phyloP scores from a whole-genome alignment of 805 yeast species.

The Millerozyma acaciae region DNA sequence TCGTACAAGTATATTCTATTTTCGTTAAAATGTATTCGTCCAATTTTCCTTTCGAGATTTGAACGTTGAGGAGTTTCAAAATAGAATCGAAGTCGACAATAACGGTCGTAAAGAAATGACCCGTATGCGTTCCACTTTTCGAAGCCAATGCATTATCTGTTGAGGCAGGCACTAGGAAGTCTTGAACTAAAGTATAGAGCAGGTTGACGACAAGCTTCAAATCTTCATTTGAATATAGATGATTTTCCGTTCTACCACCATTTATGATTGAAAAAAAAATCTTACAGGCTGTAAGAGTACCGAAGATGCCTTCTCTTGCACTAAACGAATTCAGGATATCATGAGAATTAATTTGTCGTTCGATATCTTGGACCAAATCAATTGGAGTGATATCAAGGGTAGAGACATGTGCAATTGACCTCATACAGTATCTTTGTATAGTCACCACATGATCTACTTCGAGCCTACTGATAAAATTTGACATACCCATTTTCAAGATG shows the following conservation, averaged over 20 bases:
- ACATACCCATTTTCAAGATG: slow-evolving; percentile 23
- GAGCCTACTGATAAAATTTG: slow-evolving; percentile 11
- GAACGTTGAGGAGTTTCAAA: slow-evolving; percentile 8
- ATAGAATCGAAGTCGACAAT: slow-evolving; percentile 11
- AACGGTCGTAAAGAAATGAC: slow-evolving; percentile 9
- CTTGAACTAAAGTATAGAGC: slow-evolving; percentile 29
- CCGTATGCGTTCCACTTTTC: slow-evolving; percentile 6
- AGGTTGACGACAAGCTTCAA: slow-evolving; percentile 39
- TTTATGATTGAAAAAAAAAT: slow-evolving; percentile 40
- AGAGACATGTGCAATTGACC: slow-evolving; percentile 18
- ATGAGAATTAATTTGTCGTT: too few relatives aligned
- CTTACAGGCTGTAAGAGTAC: slow-evolving; percentile 30
- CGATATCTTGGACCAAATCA: too few relatives aligned
- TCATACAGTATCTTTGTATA: slow-evolving; percentile 25
- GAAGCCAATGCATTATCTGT: not conserved
- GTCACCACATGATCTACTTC: slow-evolving; percentile 12
- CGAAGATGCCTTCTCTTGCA: too few relatives aligned
- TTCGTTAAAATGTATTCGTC: slow-evolving; percentile 55
- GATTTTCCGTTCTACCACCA: slow-evolving; percentile 38
- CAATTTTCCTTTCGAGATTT: slow-evolving; percentile 10
- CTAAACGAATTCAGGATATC: too few relatives aligned
- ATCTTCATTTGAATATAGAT: slow-evolving; percentile 44
- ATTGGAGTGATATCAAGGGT: too few relatives aligned
- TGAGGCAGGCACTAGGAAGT: slow-evolving; percentile 18
- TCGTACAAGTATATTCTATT: slow-evolving; percentile 50